A percentile compares a stretch with the other conserved stretches of the same genome.
Conservation (phyloP, 169 alveolate species). For the Cystoisospora suis region DNA sequence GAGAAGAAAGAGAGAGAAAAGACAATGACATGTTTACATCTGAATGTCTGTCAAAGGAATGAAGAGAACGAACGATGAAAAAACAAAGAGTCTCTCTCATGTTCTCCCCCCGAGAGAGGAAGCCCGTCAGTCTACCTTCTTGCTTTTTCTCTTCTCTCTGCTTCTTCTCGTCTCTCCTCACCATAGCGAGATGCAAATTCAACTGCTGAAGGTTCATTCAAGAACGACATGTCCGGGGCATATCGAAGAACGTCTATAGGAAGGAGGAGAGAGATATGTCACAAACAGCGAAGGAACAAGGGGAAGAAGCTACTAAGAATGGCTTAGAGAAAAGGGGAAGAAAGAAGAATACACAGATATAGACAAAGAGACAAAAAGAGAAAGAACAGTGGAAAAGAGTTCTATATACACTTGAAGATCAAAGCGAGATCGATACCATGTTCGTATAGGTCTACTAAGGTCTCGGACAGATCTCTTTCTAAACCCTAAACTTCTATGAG, state of each 20-base stretch:
- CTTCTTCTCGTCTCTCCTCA: not conserved
- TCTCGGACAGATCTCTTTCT: too few relatives aligned
- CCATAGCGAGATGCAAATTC: constrained; percentile 30
- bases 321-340: not conserved
- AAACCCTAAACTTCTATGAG: too few relatives aligned
- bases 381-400: not conserved
- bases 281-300: not conserved
- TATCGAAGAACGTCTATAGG: not conserved
- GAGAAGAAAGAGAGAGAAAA: too few relatives aligned
- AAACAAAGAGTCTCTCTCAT: too few relatives aligned
- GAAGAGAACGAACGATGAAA: too few relatives aligned
- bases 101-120: too few relatives aligned
- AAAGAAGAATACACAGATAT: too few relatives aligned
- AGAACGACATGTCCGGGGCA: constrained; percentile 40
- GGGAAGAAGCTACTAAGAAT: not conserved
- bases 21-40: too few relatives aligned
- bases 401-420: not conserved
- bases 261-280: not conserved
- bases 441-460: too few relatives aligned
- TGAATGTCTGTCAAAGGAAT: too few relatives aligned
- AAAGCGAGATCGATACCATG: not conserved
- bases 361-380: not conserved
- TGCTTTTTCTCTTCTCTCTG: not conserved
- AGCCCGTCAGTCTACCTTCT: too few relatives aligned
- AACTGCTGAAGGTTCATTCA: constrained; percentile 2